Evolutionary conservation across 31 red algal genomes (phyloP), one percentile per base, ranked within the genome.

Genomic region (Odonthalia washingtoniensis): DNA sequence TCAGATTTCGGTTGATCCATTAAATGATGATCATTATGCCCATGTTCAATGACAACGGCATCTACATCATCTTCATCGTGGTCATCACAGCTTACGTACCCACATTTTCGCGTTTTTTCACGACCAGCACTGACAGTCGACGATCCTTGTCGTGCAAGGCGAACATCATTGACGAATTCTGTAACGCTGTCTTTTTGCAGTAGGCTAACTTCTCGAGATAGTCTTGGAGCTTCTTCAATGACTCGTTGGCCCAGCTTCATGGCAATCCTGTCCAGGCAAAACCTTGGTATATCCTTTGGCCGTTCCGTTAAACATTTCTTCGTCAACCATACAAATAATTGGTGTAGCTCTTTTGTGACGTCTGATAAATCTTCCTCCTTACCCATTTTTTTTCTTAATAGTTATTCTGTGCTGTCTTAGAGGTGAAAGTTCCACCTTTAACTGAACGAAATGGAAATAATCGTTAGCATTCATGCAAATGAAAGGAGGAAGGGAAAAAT

Each of bases 251-350:
- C 49, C 49, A 57, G 21, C 49, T 57, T 57, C 21, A 14, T 9
- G 9, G 80, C 80, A 40, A 83, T 53, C 64, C 64, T 67, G 4
- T 70, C 37, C 18, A 83, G 64, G 46, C 80, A 83, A 30, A 83
- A 83, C n/a, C 67, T 36, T 65, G 41, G 61, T 31, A 83, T 63
- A 40, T 83, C 65, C 35, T 9, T n/a, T 0, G 80, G 80, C 37
- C 45, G 40, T 46, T 83, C 80, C 40, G 40, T 70, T 64, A 83
- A 28, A 46, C 80, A 83, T 69, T 43, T 43, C 46, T 40, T 65
- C 3, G 60, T 43, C n/a, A 83, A 64, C 18, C 67, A 46, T 26
- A 70, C 80, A 49, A 83, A 83, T 0, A 83, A 31, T 14, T 40
- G 28, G 9, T 70, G 66, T 30, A 70, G 27, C 9, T 70, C 33